Conservation (phyloP, 2,329 filamentous ascomycete genomes). For the Cytospora piceicola region DNA sequence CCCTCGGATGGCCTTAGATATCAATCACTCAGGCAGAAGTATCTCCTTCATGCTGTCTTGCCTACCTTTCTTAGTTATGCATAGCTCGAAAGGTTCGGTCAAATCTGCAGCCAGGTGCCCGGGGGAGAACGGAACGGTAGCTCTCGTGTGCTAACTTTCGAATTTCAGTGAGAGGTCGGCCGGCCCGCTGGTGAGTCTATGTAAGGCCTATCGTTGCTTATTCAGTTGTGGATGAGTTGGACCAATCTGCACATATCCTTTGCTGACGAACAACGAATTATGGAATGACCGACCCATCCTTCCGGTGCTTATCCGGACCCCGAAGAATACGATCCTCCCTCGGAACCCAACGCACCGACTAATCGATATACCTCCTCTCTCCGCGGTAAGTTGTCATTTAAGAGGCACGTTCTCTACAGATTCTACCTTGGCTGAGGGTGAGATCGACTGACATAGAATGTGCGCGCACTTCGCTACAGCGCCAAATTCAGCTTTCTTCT, state of each 20-base stretch:
- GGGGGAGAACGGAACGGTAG: neutral
- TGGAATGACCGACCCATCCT: neutral
- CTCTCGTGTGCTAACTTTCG: neutral
- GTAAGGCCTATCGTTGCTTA: neutral
- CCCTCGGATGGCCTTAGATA: neutral
- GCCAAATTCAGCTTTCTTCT: neutral
- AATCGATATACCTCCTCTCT: neutral
- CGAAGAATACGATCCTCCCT: neutral
- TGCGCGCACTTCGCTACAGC: neutral
- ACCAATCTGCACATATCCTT: no score
- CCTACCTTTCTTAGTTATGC: neutral
- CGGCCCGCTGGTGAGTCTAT: neutral
- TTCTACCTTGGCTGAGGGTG: neutral
- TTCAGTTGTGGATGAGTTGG: neutral
- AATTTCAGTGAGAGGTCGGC: neutral
- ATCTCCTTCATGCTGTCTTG: conserved; percentile 18
- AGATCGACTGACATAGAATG: neutral
- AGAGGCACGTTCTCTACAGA: neutral
- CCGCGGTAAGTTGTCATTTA: neutral
- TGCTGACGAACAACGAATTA: neutral
- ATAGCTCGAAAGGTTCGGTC: conserved; percentile 14
- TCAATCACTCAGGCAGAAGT: neutral
- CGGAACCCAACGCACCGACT: neutral
- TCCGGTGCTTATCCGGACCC: neutral
- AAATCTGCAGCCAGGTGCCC: neutral